Conservation (phyloP, 208 protist species). For the Leishmania lainsoni region DNA sequence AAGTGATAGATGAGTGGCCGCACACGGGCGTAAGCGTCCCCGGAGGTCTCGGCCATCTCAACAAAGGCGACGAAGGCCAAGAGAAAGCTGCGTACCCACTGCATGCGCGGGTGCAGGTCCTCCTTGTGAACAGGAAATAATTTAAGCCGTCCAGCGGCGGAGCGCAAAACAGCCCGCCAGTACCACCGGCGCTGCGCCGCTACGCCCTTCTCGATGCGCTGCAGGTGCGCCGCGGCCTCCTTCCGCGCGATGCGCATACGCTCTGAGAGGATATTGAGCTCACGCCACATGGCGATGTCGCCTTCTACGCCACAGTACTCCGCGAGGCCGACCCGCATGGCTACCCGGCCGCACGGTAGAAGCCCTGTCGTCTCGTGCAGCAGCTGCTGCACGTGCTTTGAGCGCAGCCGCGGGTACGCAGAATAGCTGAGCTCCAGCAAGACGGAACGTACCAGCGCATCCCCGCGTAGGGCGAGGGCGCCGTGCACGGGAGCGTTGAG, state of each 20-base stretch:
- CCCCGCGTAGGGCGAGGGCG: constrained; percentile 68
- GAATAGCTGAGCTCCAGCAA: constrained; percentile 50
- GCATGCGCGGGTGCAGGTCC: constrained; percentile 82
- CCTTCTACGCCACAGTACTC: constrained; percentile 61
- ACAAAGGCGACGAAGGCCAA: constrained; percentile 85
- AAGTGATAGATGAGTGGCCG: constrained; percentile 59
- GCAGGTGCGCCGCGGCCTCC: constrained; percentile 60
- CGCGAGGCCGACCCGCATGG: constrained; percentile 75
- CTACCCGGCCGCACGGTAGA: constrained; percentile 67
- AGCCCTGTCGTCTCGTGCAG: constrained; percentile 81
- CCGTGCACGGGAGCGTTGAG: constrained; percentile 87
- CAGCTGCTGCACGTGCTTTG: constrained; percentile 78
- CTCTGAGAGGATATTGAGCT: constrained; percentile 80
- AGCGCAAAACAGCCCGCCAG: constrained; percentile 79
- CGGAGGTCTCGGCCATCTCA: constrained; percentile 66
- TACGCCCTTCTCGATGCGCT: constrained; percentile 84
- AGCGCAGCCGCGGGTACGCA: constrained; percentile 77
- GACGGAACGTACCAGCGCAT: constrained; percentile 59
- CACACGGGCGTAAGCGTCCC: constrained; percentile 49
- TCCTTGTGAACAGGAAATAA: constrained; percentile 70
- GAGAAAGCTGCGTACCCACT: constrained; percentile 79
- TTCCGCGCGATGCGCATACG: constrained; percentile 59
- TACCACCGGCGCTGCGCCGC: constrained; percentile 87
- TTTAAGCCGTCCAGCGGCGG: constrained; percentile 58
- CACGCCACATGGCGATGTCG: constrained; percentile 87